phyloP scores from a whole-genome alignment of 176 grass and related monocot genomes.

The Guadua angustifolia region DNA sequence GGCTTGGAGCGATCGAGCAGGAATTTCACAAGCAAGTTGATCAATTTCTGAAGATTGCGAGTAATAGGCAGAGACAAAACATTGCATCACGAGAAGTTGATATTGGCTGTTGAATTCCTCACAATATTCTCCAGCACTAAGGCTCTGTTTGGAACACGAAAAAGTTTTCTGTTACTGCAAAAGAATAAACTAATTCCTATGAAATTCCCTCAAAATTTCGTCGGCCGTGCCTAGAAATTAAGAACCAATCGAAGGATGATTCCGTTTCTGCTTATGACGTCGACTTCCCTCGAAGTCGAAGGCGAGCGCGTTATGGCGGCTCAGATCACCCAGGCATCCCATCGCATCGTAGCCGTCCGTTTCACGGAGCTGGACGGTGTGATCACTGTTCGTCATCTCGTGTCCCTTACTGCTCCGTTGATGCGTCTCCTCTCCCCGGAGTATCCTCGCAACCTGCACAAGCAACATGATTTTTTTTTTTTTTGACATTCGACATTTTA shows the following conservation, averaged over 20 bases:
- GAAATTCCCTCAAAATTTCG: no score
- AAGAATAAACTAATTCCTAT: no score
- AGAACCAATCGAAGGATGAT: neutral
- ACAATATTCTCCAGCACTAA: neutral
- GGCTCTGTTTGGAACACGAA: no score
- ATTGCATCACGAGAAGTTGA: neutral
- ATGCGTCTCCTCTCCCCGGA: slow-evolving; percentile 2
- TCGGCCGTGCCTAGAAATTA: neutral
- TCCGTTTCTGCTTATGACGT: neutral
- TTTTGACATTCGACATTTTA: neutral
- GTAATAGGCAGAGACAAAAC: no score
- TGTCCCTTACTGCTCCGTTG: neutral
- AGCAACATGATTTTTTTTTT: neutral
- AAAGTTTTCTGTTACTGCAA: no score
- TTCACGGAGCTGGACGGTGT: slow-evolving; percentile 18
- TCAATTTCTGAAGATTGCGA: no score
- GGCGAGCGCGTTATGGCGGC: slow-evolving; percentile 54
- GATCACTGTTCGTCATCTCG: neutral
- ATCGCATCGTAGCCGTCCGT: slow-evolving; percentile 42
- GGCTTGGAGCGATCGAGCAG: no score
- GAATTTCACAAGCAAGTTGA: no score
- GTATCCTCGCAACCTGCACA: slow-evolving; percentile 53
- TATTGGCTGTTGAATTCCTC: neutral
- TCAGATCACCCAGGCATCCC: slow-evolving; percentile 52
- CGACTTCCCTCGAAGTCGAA: slow-evolving; percentile 45